Conservation (phyloP, 257 asterid genomes). For the Jacaranda copaia region DNA sequence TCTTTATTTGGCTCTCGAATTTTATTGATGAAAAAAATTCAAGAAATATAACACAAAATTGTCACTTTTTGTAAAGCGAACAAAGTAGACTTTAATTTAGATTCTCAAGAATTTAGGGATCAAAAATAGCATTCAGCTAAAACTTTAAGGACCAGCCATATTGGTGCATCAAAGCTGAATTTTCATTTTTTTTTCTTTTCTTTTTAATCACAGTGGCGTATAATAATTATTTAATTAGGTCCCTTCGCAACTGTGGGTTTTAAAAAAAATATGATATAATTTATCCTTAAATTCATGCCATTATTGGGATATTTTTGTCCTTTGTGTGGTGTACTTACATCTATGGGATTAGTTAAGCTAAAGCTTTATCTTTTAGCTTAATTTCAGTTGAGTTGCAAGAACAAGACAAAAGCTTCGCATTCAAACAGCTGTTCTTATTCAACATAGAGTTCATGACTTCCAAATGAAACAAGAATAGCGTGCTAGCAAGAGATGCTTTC, state of each 20-base stretch:
- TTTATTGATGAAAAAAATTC: too few species aligned
- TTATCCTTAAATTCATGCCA: constrained; percentile 3
- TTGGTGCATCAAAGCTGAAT: too few species aligned
- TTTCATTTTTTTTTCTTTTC: too few species aligned
- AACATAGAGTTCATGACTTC: background rate
- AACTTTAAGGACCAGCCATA: too few species aligned
- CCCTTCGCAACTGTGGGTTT: background rate
- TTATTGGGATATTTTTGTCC: constrained; percentile 10
- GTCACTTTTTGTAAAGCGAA: too few species aligned
- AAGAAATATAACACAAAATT: too few species aligned
- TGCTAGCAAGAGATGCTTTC: background rate
- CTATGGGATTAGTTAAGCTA: constrained; percentile 8
- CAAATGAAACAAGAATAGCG: background rate
- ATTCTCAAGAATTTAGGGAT: too few species aligned
- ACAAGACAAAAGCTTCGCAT: constrained; percentile 11
- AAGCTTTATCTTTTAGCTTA: background rate
- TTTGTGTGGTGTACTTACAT: background rate
- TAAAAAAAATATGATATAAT: background rate
- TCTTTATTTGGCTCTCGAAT: too few species aligned
- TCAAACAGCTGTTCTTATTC: constrained; percentile 16
- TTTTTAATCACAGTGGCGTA: constrained; percentile 37
- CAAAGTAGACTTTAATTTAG: too few species aligned
- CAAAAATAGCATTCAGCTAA: too few species aligned
- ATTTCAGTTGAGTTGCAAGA: background rate
- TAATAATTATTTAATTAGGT: background rate